phyloP scores from a whole-genome alignment of 2,329 filamentous ascomycete genomes.

The Verticillium nonalfalfae region DNA sequence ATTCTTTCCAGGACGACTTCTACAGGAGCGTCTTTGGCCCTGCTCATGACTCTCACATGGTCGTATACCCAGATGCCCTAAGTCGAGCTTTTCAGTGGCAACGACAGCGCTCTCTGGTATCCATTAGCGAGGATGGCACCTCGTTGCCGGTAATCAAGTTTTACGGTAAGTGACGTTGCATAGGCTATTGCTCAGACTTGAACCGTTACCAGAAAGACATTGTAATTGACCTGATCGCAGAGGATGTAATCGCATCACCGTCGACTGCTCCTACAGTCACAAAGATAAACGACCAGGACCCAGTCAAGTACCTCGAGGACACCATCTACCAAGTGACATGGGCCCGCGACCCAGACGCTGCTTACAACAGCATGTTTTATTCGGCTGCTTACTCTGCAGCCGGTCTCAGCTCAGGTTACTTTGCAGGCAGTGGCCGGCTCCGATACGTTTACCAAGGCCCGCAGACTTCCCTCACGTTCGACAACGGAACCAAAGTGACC shows the following conservation, averaged over 20 bases:
- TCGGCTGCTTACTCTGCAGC: slow-evolving; percentile 14
- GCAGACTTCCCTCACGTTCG: slow-evolving; percentile 27
- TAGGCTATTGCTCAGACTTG: too few species aligned
- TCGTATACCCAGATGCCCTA: slow-evolving; percentile 32
- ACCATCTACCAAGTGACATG: slow-evolving; percentile 11
- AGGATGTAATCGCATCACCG: slow-evolving; percentile 23
- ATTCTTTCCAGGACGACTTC: slow-evolving; percentile 31
- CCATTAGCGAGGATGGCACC: slow-evolving; percentile 25
- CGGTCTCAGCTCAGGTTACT: slow-evolving; percentile 17
- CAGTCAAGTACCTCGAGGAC: slow-evolving; percentile 15
- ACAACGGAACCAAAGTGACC: slow-evolving; percentile 24
- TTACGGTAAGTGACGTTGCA: slow-evolving; percentile 18
- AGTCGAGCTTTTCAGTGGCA: slow-evolving; percentile 28
- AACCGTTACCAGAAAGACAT: too few species aligned
- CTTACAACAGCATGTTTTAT: slow-evolving; percentile 32
- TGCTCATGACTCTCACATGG: slow-evolving; percentile 34
- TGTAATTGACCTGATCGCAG: background rate
- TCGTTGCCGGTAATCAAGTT: slow-evolving; percentile 40
- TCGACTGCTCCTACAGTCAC: slow-evolving; percentile 16
- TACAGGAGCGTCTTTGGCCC: slow-evolving; percentile 28
- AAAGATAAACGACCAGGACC: slow-evolving; percentile 18
- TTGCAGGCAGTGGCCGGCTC: slow-evolving; percentile 21
- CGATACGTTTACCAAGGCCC: slow-evolving; percentile 20
- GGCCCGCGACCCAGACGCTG: slow-evolving; percentile 18
- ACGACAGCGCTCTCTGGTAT: slow-evolving; percentile 31